Conservation (phyloP, 306 rosid species). For the Inga oerstediana region DNA sequence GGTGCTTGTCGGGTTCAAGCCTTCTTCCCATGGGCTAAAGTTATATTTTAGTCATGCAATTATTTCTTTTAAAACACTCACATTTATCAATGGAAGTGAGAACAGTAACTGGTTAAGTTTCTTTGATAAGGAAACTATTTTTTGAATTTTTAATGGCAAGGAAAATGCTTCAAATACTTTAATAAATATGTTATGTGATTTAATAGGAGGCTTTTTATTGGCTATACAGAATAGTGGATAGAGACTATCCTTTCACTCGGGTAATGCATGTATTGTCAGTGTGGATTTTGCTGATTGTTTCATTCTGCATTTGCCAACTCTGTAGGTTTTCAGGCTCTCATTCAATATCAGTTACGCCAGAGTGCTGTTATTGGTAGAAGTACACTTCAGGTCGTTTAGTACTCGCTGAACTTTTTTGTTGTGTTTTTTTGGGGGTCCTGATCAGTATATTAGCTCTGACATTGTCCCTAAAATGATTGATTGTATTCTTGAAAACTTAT, state of each 20-base stretch:
- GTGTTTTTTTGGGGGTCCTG: background rate
- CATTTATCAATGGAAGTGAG: conserved; percentile 7
- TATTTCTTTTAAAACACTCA: conserved; percentile 8
- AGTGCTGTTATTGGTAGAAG: conserved; percentile 87
- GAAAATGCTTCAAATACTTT: conserved; percentile 25
- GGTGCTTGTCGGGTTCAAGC: conserved; percentile 22
- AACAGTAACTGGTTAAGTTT: conserved; percentile 9
- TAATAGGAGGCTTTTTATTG: conserved; percentile 8
- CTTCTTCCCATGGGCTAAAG: conserved; percentile 16
- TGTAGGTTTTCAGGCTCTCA: conserved; percentile 97
- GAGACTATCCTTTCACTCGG: background rate
- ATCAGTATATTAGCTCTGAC: conserved; percentile 30
- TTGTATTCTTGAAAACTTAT: conserved; percentile 31
- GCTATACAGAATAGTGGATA: background rate
- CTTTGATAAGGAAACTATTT: conserved; percentile 19
- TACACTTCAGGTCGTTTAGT: conserved; percentile 76
- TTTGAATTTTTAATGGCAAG: conserved; percentile 3
- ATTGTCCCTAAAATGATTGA: conserved; percentile 27
- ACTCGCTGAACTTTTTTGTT: conserved; percentile 4
- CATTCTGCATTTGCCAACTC: conserved; percentile 39
- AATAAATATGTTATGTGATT: conserved; percentile 4
- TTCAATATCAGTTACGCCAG: conserved; percentile 84
- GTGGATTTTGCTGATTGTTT: conserved; percentile 35
- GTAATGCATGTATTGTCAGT: conserved; percentile 24
- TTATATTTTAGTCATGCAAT: conserved; percentile 23